These are phyloP conservation scores for Paramecium biaurelia DNA, from an alignment of 73 alveolate genomes.

Conservation along the genomic window DNA sequence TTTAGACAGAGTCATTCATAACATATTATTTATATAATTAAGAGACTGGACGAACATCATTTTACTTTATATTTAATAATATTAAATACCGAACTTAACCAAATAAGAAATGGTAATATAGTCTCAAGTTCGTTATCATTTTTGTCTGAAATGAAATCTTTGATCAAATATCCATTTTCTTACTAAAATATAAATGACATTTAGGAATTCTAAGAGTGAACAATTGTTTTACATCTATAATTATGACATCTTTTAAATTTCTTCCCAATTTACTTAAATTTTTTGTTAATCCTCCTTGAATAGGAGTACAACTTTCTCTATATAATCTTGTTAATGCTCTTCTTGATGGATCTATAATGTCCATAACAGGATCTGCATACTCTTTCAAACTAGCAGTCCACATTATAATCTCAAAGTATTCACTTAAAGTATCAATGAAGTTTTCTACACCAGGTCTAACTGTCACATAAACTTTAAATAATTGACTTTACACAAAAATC, in stretches of 20 bases:
- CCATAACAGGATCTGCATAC: slow-evolving; percentile 79
- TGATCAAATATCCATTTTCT: slow-evolving; percentile 86
- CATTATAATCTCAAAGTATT: slow-evolving; percentile 69
- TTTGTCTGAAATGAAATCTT: slow-evolving; percentile 60
- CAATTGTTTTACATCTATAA: slow-evolving; percentile 65
- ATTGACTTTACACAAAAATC: slow-evolving; percentile 41
- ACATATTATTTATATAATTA: background rate
- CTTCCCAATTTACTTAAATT: slow-evolving; percentile 68
- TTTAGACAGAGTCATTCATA: background rate
- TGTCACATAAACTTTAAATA: slow-evolving; percentile 70
- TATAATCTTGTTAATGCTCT: slow-evolving; percentile 55
- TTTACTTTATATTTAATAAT: background rate
- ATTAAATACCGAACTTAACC: slow-evolving; percentile 36
- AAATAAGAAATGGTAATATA: slow-evolving; percentile 55
- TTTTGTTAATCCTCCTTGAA: slow-evolving; percentile 67
- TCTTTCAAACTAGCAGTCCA: slow-evolving; percentile 73
- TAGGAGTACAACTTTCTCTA: slow-evolving; percentile 66
- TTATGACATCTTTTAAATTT: slow-evolving; percentile 65
- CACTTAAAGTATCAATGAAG: slow-evolving; percentile 70
- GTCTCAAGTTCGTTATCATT: slow-evolving; percentile 53
- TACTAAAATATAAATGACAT: slow-evolving; percentile 79
- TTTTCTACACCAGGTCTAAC: slow-evolving; percentile 84
- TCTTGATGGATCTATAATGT: slow-evolving; percentile 63
- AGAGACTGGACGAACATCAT: slow-evolving; percentile 42
- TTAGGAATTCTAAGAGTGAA: slow-evolving; percentile 72